Evolutionary conservation across 1,284 basidiomycete genomes (phyloP), one percentile per base, ranked within the genome.

Genomic region (Ustilago sp.): DNA sequence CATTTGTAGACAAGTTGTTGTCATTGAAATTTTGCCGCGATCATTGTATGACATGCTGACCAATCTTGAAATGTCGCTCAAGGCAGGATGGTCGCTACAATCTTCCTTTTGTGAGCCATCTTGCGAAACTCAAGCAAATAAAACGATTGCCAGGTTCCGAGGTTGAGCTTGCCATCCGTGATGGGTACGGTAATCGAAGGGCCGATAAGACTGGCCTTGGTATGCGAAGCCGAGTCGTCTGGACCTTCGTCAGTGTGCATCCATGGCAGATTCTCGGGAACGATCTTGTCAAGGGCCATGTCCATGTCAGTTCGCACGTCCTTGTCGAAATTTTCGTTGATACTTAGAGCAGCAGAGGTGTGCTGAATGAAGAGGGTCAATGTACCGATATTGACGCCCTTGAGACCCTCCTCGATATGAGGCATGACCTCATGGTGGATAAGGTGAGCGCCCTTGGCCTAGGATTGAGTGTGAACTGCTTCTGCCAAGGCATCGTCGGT

Each of bases 61-160:
- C n/a, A n/a, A 48, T 8, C 31, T 12, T 32, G 48, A 50, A 2
- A 32, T 31, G 28, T 4, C 11, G 8, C 28, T 57, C 47, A 85
- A 35, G 83, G 77, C 91, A 94, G 79, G 64, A 94, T 91, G 3
- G 93, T 94, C n/a, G 93, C 93, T 34, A 94, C 92, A 54, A 94
- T 87, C 39, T 88, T 89, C 65, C 93, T 88, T 15, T 89, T 88
- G 84, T 93, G 93, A 8, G 91, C 86, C 56, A 87, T 79, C 74
- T 91, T 89, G 70, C 93, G 89, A 85, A 94, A 94, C 85, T 94
- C 93, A 6, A 91, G 91, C 53, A 94, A 88, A 82, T 94, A 94
- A 41, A 74, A 51, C 89, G 92, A 93, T 89, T 96, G 94, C 94
- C 94, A 97, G 19, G 93, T 95, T 5, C 94, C 95, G 45, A 95